Evolutionary conservation across 805 yeast genomes (phyloP).

Genomic region (Pichia deserticola): DNA sequence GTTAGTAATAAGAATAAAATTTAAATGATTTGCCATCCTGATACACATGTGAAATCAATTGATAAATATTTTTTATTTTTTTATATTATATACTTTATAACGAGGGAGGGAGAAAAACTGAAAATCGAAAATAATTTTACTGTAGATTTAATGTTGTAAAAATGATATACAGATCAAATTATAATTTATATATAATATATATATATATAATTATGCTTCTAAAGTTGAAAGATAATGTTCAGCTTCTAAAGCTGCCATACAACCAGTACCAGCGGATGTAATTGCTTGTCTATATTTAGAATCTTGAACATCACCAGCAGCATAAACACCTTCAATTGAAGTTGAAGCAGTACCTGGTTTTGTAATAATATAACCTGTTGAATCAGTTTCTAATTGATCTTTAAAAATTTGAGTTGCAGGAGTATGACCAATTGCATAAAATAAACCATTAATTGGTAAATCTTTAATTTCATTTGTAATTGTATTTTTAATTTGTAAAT

Average conservation of each 20-base stretch:
- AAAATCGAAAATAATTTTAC: too few relatives aligned
- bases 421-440: constrained; percentile 95
- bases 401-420: constrained; percentile 86
- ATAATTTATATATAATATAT: too few relatives aligned
- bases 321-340: constrained; percentile 84
- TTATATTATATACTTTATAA: too few relatives aligned
- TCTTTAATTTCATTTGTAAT: constrained; percentile 63
- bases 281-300: constrained; percentile 96
- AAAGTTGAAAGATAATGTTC: constrained; percentile 62
- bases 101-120: too few relatives aligned
- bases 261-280: constrained; percentile 99
- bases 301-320: constrained; percentile 99
- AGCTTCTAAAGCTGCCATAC: constrained; percentile 98
- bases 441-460: constrained; percentile 79
- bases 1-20: too few relatives aligned
- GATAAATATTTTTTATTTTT: too few relatives aligned
- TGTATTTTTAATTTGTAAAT: constrained; percentile 60
- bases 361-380: constrained; percentile 81
- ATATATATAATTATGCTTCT: constrained; percentile 35
- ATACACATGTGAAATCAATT: too few relatives aligned
- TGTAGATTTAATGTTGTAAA: too few relatives aligned
- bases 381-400: constrained; percentile 78
- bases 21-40: too few relatives aligned
- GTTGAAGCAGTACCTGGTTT: constrained; percentile 85
- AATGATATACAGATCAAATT: too few relatives aligned